Base-by-base conservation (phyloP, 148 eudicot genomes). In the Persicaria maculosa region DNA sequence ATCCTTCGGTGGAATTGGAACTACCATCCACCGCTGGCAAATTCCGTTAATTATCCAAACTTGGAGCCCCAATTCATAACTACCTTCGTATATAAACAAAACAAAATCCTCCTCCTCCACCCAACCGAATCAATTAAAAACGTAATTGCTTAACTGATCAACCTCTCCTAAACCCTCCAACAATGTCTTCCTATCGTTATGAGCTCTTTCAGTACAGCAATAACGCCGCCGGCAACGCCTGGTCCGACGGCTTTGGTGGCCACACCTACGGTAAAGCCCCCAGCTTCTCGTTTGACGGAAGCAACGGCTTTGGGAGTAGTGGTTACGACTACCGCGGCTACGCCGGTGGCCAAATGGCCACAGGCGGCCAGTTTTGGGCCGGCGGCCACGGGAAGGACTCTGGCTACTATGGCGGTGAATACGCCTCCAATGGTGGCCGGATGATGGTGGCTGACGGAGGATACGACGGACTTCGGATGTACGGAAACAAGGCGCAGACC, bases 231-330 rank as follows among this genome's bases (percentile, higher is more conserved):
- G 68, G 20, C 19, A 5, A 20, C n/a, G 16, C 31, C 14, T 8
- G 68, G 68, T 62, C 40, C 68, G 68, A 22, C 68, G 43, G 68
- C 40, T 20, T 9, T 22, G 68, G 68, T 16, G 57, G 57, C 57
- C 14, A 10, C 11, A 8, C 22, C 31, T 20, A 20, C 9, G 68
- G 68, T 4, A 6, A 61, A 15, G n/a, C 68, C 14, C 10, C 68
- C 40, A 36, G 68, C 4, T 31, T 15, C 43, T 15, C n/a, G 40
- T 31, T 31, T 31, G 40, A 31, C 40, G 40, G 40, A 31, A 31
- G 40, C 40, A 31, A 3, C 40, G 40, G 40, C 40, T 31, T 31
- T 31, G 40, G 40, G 40, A 31, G 40, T 31, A 31, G 40, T 31
- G 40, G 40, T 31, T 31, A 31, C 40, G 40, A 31, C 40, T 31